Evolutionary conservation across 139 green algal species (phyloP).

Genomic region (Pleodorina starrii): DNA sequence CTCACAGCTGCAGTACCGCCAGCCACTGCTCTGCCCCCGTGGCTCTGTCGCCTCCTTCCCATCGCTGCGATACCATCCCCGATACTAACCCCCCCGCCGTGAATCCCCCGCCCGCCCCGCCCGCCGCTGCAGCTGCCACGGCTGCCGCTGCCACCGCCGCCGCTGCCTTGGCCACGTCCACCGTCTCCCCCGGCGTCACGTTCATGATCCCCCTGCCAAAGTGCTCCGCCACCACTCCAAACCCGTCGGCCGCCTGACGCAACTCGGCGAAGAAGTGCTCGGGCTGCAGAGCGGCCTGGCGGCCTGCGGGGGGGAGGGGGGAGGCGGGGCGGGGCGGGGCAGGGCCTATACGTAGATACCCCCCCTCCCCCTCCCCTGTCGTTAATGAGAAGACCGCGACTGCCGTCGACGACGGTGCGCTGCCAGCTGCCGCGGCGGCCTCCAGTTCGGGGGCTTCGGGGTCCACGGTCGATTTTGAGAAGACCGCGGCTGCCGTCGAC

Average conservation of each 20-base stretch:
- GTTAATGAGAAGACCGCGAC: no score
- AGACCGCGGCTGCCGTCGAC: no score
- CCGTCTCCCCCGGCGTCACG: constrained; percentile 61
- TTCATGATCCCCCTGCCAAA: constrained; percentile 92
- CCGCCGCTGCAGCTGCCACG: no score
- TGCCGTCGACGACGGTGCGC: no score
- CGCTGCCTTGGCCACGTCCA: constrained; percentile 20
- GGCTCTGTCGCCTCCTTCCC: no score
- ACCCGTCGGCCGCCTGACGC: constrained; percentile 84
- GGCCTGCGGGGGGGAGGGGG: neutral
- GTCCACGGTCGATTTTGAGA: no score
- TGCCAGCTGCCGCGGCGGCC: no score
- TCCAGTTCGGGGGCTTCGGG: no score
- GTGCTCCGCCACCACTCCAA: constrained; percentile 90
- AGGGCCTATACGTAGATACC: no score
- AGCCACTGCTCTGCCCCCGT: neutral
- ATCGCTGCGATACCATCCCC: no score
- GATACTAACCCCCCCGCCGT: neutral
- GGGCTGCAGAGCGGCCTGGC: constrained; percentile 67
- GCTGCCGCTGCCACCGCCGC: no score
- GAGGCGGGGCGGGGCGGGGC: neutral
- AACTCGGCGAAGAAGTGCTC: constrained; percentile 97
- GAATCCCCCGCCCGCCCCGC: neutral
- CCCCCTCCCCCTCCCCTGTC: no score
- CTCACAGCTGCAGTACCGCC: neutral